phyloP scores from a whole-genome alignment of 169 alveolate genomes.

The Plasmodium relictum region DNA sequence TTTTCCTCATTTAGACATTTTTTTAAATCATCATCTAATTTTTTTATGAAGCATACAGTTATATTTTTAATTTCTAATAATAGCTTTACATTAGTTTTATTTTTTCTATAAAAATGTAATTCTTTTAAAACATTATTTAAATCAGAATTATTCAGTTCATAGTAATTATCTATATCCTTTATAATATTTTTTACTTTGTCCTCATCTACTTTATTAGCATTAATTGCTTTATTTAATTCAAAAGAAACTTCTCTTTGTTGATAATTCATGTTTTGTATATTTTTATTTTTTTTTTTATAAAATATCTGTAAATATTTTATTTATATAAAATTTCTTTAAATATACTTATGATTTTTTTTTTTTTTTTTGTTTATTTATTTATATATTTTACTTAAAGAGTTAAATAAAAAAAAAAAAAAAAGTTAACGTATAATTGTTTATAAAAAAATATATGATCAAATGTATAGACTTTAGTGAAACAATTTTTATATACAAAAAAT shows the following conservation, averaged over 20 bases:
- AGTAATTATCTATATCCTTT: not conserved
- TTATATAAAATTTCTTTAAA: too few relatives aligned
- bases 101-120: slow-evolving; percentile 29
- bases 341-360: too few relatives aligned
- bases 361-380: too few relatives aligned
- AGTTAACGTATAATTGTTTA: too few relatives aligned
- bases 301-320: too few relatives aligned
- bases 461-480: too few relatives aligned
- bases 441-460: too few relatives aligned
- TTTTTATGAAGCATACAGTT: slow-evolving; percentile 19
- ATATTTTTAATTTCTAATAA: slow-evolving; percentile 18
- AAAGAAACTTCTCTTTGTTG: not conserved
- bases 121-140: slow-evolving; percentile 2
- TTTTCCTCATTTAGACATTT: not conserved
- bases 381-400: too few relatives aligned
- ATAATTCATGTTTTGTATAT: not conserved
- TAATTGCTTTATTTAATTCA: not conserved
- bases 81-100: slow-evolving; percentile 31
- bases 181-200: not conserved
- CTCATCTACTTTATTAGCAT: slow-evolving; percentile 4
- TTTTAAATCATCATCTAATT: slow-evolving; percentile 20
- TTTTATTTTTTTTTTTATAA: too few relatives aligned
- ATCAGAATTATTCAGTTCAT: not conserved
- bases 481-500: too few relatives aligned
- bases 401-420: too few relatives aligned